Percentiles rank a stretch among this genome's conserved stretches.
Evolutionary conservation across 192 early-diverging fungal genomes (phyloP).

Genomic region (Cetraspora pellucida): DNA sequence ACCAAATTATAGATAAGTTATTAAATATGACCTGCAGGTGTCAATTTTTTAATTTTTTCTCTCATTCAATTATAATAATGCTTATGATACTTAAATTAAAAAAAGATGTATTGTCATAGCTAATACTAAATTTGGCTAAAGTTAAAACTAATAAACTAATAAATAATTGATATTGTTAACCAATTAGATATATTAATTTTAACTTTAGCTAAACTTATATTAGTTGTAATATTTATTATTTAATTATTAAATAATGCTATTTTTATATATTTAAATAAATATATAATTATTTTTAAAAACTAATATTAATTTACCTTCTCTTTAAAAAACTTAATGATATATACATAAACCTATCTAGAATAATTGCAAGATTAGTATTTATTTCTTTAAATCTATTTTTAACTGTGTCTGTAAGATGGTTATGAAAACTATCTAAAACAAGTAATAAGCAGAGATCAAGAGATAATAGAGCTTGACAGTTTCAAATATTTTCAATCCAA

Average conservation of each 20-base stretch:
- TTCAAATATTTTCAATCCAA: constrained; percentile 17
- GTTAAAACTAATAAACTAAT: too few relatives aligned
- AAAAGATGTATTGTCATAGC: too few relatives aligned
- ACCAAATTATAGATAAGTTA: background rate
- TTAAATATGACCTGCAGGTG: background rate
- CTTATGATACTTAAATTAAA: too few relatives aligned
- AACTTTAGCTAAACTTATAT: too few relatives aligned
- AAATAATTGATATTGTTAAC: too few relatives aligned
- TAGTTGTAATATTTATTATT: background rate
- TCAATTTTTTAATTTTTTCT: background rate
- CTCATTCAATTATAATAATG: constrained; percentile 1
- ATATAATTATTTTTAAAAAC: background rate
- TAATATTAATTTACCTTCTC: too few relatives aligned
- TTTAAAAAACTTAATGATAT: constrained; percentile 11
- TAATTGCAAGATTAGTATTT: constrained; percentile 6
- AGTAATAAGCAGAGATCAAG: background rate
- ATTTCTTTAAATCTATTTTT: background rate
- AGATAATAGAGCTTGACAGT: background rate
- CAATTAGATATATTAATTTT: too few relatives aligned
- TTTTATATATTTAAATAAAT: too few relatives aligned
- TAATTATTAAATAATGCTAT: too few relatives aligned
- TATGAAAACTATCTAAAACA: constrained; percentile 1
- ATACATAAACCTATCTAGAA: constrained; percentile 9
- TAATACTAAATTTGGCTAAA: too few relatives aligned
- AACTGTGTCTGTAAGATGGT: too few relatives aligned